A percentile compares a stretch with the other conserved stretches of the same genome.
These are phyloP conservation scores for Marasmius oreades DNA, from an alignment of 1,284 basidiomycete genomes.

Conservation along the genomic window DNA sequence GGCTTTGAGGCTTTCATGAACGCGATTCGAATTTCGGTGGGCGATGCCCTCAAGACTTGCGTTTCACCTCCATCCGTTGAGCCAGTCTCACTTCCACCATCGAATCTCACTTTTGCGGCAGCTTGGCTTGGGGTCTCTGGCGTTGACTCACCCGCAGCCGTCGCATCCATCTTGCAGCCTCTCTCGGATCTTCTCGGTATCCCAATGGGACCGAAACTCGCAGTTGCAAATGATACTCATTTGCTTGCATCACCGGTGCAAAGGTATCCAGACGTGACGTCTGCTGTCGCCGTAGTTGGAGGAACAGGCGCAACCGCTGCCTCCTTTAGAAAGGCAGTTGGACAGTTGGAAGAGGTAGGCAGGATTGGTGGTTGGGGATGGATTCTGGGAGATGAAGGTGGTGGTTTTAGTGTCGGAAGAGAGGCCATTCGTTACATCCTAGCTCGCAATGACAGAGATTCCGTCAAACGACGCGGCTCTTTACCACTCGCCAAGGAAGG, in stretches of 20 bases:
- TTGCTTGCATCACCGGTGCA: constrained; percentile 71
- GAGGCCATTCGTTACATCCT: constrained; percentile 68
- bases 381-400: constrained; percentile 80
- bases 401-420: constrained; percentile 71
- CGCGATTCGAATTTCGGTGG: constrained; percentile 47
- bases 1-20: constrained; percentile 44
- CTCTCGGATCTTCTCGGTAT: constrained; percentile 56
- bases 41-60: constrained; percentile 48
- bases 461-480: constrained; percentile 32
- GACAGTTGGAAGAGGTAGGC: constrained; percentile 53
- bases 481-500: constrained; percentile 25
- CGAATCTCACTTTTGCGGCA: constrained; percentile 44
- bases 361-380: constrained; percentile 80
- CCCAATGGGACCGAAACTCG: constrained; percentile 48
- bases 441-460: constrained; percentile 48
- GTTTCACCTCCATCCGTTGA: constrained; percentile 29
- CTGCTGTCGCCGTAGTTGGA: constrained; percentile 63
- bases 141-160: constrained; percentile 63
- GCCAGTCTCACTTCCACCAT: constrained; percentile 38
- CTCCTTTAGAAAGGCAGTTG: constrained; percentile 46
- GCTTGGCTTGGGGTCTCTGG: constrained; percentile 80
- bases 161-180: constrained; percentile 45
- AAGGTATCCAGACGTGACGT: constrained; percentile 50
- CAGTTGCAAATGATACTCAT: constrained; percentile 70
- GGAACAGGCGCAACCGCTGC: constrained; percentile 73